Base-by-base conservation (phyloP, 2,329 filamentous ascomycete species). In the Coniella vitis region DNA sequence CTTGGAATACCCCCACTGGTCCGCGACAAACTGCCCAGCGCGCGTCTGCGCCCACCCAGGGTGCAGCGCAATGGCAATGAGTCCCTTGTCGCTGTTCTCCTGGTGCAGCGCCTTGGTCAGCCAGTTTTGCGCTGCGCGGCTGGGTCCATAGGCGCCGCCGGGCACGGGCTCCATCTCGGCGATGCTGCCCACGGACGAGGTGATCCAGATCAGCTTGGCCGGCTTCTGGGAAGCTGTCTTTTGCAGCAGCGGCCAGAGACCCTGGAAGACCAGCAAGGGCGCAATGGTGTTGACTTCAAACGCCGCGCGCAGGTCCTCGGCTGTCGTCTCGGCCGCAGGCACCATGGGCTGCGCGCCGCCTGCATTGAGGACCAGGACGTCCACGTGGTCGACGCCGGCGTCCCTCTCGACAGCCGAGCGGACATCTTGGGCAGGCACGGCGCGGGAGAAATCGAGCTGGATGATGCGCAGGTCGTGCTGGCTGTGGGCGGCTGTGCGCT, bases 281-380 rank as follows among this genome's bases (percentile, higher is more conserved):
- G 69, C 70, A 19, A 67, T 56, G 0, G 71, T 57, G 54, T 79
- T 78, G 38, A 70, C 55, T 1, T 66, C 56, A 37, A 74, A 57
- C 55, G 72, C 66, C 1, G 61, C 56, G 3, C 56, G 35, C 36
- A 75, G 48, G 19, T 70, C 65, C 4, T 61, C 59, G 7, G 66
- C 57, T 13, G 68, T 60, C 19, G 63, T 61, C 10, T 64, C 61
- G 2, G 56, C 49, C 1, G 68, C 63, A 0, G 56, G 54, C 0
- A 64, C 64, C 34, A 56, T 69, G 14, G 55, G 43, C 4, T 61
- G 59, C 4, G 58, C 57, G 10, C 73, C 68, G 12, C 67, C 75
- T 0, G 75, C 74, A 56, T 79, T 79, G 38, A 74, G 71, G 45
- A 80, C 70, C 2, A 79, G 66, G 5, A 75, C 58, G 52, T 79